A percentile compares a stretch with the other conserved stretches of the same genome.
Evolutionary conservation across 164 flowering plant species (phyloP).

Genomic region (Magnolia officinalis): DNA sequence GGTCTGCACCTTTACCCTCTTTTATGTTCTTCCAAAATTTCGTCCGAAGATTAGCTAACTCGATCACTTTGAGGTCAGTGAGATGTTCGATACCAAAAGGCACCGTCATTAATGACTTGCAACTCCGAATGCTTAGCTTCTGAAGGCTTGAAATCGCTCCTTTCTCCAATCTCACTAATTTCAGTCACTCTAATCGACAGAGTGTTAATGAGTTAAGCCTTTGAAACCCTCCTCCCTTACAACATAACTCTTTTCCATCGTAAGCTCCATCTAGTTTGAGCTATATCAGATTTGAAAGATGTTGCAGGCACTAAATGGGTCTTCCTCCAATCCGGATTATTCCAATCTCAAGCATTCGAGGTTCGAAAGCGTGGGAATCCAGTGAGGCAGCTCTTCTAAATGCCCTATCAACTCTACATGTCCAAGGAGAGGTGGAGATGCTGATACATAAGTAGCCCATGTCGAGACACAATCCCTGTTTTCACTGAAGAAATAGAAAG

Average conservation of each 20-base stretch:
- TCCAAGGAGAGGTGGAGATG: conserved; percentile 1
- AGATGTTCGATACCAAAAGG: not conserved
- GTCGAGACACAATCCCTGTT: not conserved
- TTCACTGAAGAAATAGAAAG: not conserved
- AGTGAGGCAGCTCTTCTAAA: not conserved
- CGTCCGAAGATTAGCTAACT: too few relatives aligned
- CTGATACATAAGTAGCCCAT: not conserved
- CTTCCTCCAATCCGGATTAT: conserved; percentile 1
- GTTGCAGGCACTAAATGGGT: not conserved
- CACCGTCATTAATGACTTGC: not conserved
- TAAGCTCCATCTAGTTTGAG: conserved; percentile 2
- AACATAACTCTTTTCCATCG: not conserved
- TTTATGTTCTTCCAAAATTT: too few relatives aligned
- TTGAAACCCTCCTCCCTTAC: not conserved
- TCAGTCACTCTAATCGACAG: not conserved
- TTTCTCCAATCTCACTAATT: not conserved
- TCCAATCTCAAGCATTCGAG: not conserved
- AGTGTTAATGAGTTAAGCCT: not conserved
- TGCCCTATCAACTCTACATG: not conserved
- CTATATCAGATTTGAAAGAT: not conserved
- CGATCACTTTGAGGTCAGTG: too few relatives aligned
- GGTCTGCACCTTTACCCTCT: too few relatives aligned
- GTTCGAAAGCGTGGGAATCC: conserved; percentile 2
- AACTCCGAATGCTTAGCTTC: not conserved
- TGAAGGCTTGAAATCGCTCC: not conserved